Base-by-base conservation (phyloP, 177 flowering plant genomes). In the Tripterygium wilfordii region DNA sequence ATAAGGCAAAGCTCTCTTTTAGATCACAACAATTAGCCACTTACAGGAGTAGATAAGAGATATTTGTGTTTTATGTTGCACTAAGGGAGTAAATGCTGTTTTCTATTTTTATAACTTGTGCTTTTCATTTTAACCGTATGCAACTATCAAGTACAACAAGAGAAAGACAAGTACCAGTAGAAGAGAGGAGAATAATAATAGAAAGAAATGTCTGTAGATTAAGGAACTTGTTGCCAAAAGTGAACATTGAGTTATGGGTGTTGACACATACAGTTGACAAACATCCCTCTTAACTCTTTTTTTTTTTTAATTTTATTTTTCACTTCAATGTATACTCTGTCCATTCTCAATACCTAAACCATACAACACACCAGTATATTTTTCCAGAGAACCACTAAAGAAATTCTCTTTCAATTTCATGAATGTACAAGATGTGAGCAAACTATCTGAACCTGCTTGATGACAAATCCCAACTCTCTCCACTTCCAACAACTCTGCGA, bases 401-500 rank as follows among this genome's bases (percentile, higher is more conserved):
- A 62, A 67, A 19, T 31, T 63, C 32, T 67, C 64, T 41, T 48
- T 62, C 51, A 67, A 17, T 37, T 63, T 67, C 51, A 57, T 49
- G 61, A 62, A 67, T 15, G 64, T 47, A 47, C 64, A 46, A 22
- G 56, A 40, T 27, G 71, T 66, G 20, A 66, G 66, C 61, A 65
- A 51, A 47, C 69, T 64, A 45, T 64, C 68, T 0, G 69, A 66
- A 26, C 68, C 68, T 1, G 68, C 68, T 24, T 63, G 68, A 27
- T 63, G 68, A 36, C 50, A 52, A 8, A 64, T 44, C 41, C 71
- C 71, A 38, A 67, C 62, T 23, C 71, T 37, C 46, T 62, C 67
- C 37, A 67, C 67, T 22, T 62, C 71, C 58, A 67, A 49, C 30
- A 62, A 42, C 61, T 67, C 71, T 0, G 71, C 71, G 2, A 66